Evolutionary conservation across 1,284 basidiomycete genomes (phyloP), one percentile per base, ranked within the genome.

Genomic region (Fomitopsis schrenkii): DNA sequence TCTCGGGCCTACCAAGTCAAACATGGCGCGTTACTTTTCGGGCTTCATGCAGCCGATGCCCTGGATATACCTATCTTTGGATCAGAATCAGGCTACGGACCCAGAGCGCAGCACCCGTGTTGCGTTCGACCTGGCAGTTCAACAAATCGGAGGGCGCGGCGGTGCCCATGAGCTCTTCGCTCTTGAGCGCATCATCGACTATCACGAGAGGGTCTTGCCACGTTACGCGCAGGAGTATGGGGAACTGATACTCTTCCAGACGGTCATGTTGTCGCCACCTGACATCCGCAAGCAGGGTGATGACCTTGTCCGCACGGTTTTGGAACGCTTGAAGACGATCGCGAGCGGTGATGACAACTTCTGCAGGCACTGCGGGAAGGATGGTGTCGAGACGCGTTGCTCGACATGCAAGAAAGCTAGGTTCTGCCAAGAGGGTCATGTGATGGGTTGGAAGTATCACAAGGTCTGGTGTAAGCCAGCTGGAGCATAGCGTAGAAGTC

Each of bases 401-500:
- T 66, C 68, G 38, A 65, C 58, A 54, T 69, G 66, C 62, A 68
- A 69, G 52, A 59, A 59, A 58, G 65, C 64, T 2, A 58, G 58
- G 14, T 69, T 69, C 48, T 69, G 68, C 59, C 15, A 57, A 14
- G 50, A 63, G 6, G 68, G 66, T 15, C 63, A 64, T 41, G 54
- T 48, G 10, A 48, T 62, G 28, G 68, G 63, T 9, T 69, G 66
- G 66, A 69, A 69, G 50, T 68, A 69, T 38, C 67, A 67, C 61
- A 67, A 65, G 42, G 59, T 62, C 1, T 68, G 66, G 66, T 67
- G 68, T 54, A 52, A 45, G 15, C 62, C 54, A 57, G 35, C 58
- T 17, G 30, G 38, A 33, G 14, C 17, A 28, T 40, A 17, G 53
- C 22, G 17, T 38, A 19, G 41, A 36, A 12, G 35, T 36, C 35